Evolutionary conservation across 331 rosid species (phyloP), one percentile per base, ranked within the genome.

Genomic region (Pyracantha coccinea): DNA sequence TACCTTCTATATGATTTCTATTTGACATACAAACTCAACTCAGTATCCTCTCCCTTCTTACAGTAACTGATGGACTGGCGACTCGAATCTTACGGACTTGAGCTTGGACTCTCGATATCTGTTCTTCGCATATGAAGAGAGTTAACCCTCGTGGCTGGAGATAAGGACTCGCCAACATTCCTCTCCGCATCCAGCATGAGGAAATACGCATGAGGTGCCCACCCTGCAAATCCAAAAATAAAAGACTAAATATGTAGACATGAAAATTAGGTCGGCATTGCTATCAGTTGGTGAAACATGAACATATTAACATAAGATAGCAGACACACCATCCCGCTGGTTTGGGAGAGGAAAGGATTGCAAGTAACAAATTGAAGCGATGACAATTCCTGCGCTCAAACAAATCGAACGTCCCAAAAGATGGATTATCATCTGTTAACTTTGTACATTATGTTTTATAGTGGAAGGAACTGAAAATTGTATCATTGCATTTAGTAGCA

Each of bases 121-220:
- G 69, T 19, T 73, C 29, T 25, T 44, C 29, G 76, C 71, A 25
- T 23, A 44, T 10, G n/a, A 67, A 67, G 66, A 32, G 58, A 50
- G 31, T 33, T 35, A 16, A 13, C 19, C 44, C 66, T 68, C 50
- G 25, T 32, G 5, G 6, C 1, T 0, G 35, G 52, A 23, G 82
- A 63, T 5, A 31, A 3, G 24, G 68, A 75, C 19, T 53, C 68
- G 5, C 11, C 58, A 54, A 27, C 21, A 65, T 66, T 35, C 32
- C 61, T 38, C 21, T 80, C 73, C 4, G 58, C 35, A 71, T 8
- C 76, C 72, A 80, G 24, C 77, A 63, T 32, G 17, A 6, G 68
- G 62, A 75, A 75, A 64, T 80, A 80, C 23, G 66, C 66, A 75
- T 80, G 68, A 25, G 83, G 83, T 52, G 76, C 80, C 83, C 73